A percentile compares a stretch with the other conserved stretches of the same genome.
Evolutionary conservation across 1,284 basidiomycete genomes (phyloP).

Genomic region (Irpex sp.): DNA sequence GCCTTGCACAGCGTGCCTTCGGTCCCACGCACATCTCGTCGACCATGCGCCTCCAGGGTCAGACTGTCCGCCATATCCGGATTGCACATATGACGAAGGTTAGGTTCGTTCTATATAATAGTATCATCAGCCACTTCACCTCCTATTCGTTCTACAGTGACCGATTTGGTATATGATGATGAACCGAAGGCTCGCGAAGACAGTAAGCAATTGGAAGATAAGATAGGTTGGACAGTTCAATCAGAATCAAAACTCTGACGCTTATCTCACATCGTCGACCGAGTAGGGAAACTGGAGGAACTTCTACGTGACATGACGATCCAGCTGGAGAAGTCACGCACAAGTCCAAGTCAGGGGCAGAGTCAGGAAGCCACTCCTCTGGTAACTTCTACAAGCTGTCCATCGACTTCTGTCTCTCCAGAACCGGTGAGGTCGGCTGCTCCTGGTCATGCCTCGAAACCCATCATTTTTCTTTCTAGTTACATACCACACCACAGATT

Average conservation of each 20-base stretch:
- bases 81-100: conserved; percentile 30
- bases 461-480: background rate
- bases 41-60: conserved; percentile 23
- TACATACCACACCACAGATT: background rate
- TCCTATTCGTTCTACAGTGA: background rate
- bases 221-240: conserved; percentile 3
- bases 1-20: conserved; percentile 30
- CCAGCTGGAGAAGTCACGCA: background rate
- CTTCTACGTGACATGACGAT: conserved; percentile 9
- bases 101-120: background rate
- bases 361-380: background rate
- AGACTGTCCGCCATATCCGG: conserved; percentile 20
- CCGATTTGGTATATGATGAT: background rate
- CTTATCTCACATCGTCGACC: too few species aligned
- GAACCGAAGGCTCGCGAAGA: background rate
- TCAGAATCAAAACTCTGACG: too few species aligned
- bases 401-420: background rate
- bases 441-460: background rate
- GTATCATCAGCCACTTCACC: background rate
- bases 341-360: background rate
- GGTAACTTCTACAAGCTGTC: background rate
- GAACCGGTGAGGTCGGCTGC: background rate
- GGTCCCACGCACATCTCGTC: conserved; percentile 29
- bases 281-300: conserved; percentile 9
- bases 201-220: conserved; percentile 5